Conservation (phyloP, 164 flowering plant species). For the Piper betle region DNA sequence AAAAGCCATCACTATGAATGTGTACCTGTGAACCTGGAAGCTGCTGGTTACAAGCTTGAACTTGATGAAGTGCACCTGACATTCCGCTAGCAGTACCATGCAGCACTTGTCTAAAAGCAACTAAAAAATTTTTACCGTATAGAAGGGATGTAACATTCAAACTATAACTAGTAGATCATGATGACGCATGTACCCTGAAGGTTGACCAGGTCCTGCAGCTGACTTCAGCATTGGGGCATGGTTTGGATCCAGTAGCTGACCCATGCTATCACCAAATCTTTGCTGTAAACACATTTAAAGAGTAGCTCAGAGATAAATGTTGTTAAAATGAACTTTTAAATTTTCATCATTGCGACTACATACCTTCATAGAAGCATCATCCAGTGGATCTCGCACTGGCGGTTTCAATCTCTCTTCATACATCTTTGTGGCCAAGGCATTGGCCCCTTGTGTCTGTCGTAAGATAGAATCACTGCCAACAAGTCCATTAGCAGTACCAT, state of each 20-base stretch:
- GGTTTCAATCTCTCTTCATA: conserved; percentile 77
- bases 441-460: conserved; percentile 68
- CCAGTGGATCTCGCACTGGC: conserved; percentile 76
- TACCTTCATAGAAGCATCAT: conserved; percentile 87
- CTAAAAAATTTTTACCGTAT: neutral
- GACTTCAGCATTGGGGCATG: conserved; percentile 74
- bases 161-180: neutral
- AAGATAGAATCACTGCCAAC: conserved; percentile 57
- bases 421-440: conserved; percentile 90
- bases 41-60: conserved; percentile 79
- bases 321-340: neutral
- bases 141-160: neutral
- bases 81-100: conserved; percentile 80
- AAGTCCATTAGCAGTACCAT: conserved; percentile 68
- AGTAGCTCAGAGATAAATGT: conserved; percentile 1
- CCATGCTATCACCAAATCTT: conserved; percentile 65
- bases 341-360: neutral
- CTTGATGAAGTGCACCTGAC: conserved; percentile 65
- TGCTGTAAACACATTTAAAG: conserved; percentile 37
- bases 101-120: conserved; percentile 64
- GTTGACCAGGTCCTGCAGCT: conserved; percentile 67
- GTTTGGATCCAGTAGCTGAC: conserved; percentile 74
- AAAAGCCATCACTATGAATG: neutral
- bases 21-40: conserved; percentile 60
- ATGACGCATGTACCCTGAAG: conserved; percentile 59